Evolutionary conservation across 2,329 filamentous ascomycete genomes (phyloP).

Genomic region (Colletotrichum tamarilloi): DNA sequence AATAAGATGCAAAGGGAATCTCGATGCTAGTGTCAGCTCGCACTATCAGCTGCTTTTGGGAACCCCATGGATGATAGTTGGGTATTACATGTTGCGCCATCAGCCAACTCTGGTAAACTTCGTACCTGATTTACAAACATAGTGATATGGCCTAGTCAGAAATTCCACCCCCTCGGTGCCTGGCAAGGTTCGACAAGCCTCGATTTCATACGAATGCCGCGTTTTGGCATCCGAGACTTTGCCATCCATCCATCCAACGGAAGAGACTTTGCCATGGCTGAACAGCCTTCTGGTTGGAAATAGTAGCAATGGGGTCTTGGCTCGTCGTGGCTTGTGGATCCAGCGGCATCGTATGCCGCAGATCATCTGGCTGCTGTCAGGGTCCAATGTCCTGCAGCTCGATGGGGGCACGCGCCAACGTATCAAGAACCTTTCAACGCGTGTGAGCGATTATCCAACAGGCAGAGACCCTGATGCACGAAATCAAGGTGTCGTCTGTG

Average conservation of each 20-base stretch:
- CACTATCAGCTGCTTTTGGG: neutral
- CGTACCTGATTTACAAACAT: neutral
- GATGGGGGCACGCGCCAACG: constrained; percentile 2
- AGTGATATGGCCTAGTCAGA: neutral
- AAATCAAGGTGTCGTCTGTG: constrained; percentile 16
- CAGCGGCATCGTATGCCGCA: neutral
- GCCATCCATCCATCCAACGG: neutral
- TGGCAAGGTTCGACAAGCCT: neutral
- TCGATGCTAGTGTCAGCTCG: neutral
- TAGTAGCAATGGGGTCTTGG: neutral
- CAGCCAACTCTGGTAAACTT: neutral
- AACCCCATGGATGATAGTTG: neutral
- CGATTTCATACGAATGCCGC: neutral
- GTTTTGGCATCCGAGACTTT: neutral
- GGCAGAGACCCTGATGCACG: neutral
- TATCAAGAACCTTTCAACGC: neutral
- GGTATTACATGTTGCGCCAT: neutral
- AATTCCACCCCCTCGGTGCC: neutral
- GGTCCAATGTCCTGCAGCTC: neutral
- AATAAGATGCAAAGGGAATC: neutral
- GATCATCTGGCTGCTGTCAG: neutral
- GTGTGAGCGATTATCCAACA: neutral
- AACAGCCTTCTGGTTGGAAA: neutral
- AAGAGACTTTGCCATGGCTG: neutral
- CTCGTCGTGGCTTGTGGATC: neutral